These are phyloP conservation scores for Ocimum tenuiflorum DNA, from an alignment of 257 asterid genomes.

Conservation along the genomic window DNA sequence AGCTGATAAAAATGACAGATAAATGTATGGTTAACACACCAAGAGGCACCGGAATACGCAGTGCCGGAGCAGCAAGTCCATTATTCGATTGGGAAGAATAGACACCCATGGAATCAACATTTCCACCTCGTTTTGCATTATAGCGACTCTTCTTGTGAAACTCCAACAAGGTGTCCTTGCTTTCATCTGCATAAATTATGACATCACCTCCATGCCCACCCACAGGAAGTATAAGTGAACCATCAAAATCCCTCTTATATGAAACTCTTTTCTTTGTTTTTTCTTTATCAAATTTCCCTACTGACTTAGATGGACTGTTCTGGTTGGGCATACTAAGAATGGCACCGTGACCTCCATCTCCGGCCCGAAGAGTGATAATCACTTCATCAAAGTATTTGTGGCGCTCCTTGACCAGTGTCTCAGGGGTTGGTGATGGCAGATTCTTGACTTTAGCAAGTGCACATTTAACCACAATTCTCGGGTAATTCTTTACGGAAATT, in stretches of 20 bases:
- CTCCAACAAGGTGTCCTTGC: constrained; percentile 69
- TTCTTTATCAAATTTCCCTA: constrained; percentile 47
- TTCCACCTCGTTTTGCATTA: constrained; percentile 91
- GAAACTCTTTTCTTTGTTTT: constrained; percentile 47
- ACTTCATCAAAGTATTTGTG: constrained; percentile 91
- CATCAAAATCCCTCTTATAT: constrained; percentile 82
- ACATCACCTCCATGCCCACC: constrained; percentile 94
- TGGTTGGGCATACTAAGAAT: constrained; percentile 55
- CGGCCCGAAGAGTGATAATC: constrained; percentile 70
- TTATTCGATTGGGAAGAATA: constrained; percentile 60
- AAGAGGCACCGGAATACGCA: constrained; percentile 82
- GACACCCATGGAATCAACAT: constrained; percentile 89
- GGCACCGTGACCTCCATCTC: constrained; percentile 95
- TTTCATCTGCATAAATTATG: constrained; percentile 74
- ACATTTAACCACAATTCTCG: constrained; percentile 26
- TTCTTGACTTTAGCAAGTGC: constrained; percentile 45
- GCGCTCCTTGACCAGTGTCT: constrained; percentile 50
- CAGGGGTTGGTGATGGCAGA: constrained; percentile 44
- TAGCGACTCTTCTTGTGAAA: constrained; percentile 54
- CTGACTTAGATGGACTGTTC: constrained; percentile 42
- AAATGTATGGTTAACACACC: constrained; percentile 38
- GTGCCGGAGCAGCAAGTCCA: constrained; percentile 62
- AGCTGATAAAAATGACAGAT: neutral
- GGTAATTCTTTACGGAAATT: constrained; percentile 12
- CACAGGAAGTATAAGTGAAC: constrained; percentile 75